Base-by-base conservation (phyloP, 495 filamentous ascomycete species). In the Lophiotrema nucula region DNA sequence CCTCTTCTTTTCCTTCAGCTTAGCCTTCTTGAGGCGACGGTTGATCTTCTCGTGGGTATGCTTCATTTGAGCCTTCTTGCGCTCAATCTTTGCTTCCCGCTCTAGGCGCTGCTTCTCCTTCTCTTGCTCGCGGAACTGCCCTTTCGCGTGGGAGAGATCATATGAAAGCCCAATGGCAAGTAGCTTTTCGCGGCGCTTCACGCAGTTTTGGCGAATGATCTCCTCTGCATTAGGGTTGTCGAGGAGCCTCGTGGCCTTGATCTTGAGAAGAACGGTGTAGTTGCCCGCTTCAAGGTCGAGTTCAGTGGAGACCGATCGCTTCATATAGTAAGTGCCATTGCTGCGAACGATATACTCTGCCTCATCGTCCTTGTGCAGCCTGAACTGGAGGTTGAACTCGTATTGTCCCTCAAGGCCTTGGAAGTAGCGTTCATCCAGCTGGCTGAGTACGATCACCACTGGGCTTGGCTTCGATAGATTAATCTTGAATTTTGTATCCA, bases 341-440 rank as follows among this genome's bases (percentile, higher is more conserved):
- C 83, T 89, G 56, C 90, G 88, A 11, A 96, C 86, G 25, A 96
- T 83, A 66, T 95, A 96, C 47, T 92, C 88, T 45, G 88, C 79
- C 52, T 95, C 83, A 38, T 84, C 88, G 19, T 88, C 84, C 66
- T 85, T 87, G 64, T 96, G 86, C 0, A 97, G 68, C 19, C 90
- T 83, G 74, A 96, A 96, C 48, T 87, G 82, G 0, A 96, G 73
- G 5, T 82, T 69, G 72, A 92, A 96, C 13, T 65, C 69, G 62
- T 95, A 97, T 67, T 90, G 83, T n/a, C 92, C 92, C 35, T 82
- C 75, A 1, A 97, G 80, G 0, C 91, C 92, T 47, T 76, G 75
- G 74, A 90, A 97, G 66, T 96, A 97, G 4, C 92, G 83, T 25
- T 82, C 77, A 67, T 97, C 92, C 19, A 95, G 83, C 76, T 95